A percentile compares a stretch with the other conserved stretches of the same genome.
Evolutionary conservation across 148 eudicot genomes (phyloP).

Genomic region (Nepenthes mirabilis): DNA sequence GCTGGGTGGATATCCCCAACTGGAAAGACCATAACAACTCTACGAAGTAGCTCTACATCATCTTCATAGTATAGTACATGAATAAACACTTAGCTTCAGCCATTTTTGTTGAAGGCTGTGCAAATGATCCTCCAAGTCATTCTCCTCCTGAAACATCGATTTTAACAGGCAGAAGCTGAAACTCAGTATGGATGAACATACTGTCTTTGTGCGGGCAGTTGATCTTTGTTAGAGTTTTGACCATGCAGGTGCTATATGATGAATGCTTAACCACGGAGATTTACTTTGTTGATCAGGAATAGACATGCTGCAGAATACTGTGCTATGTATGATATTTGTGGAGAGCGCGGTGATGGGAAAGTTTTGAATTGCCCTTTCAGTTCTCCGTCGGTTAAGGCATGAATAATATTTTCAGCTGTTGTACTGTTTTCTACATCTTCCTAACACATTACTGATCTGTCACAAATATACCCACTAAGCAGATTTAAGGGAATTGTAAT

Average conservation of each 20-base stretch:
- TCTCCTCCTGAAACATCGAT: no score
- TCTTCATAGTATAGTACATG: no score
- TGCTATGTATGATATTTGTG: constrained; percentile 73
- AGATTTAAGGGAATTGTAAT: background rate
- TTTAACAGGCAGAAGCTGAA: no score
- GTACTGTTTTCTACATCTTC: background rate
- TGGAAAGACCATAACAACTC: no score
- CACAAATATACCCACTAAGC: background rate
- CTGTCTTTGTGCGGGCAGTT: no score
- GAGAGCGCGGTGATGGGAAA: constrained; percentile 45
- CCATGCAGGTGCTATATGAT: background rate
- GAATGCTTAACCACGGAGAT: background rate
- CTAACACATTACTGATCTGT: background rate
- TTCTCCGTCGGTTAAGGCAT: constrained; percentile 48
- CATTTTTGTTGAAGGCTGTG: no score
- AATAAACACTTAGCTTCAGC: no score
- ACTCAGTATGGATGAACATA: no score
- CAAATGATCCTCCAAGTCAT: no score
- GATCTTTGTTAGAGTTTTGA: background rate
- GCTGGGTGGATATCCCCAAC: no score
- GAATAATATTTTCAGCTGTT: background rate
- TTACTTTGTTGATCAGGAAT: constrained; percentile 24
- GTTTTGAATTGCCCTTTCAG: constrained; percentile 54
- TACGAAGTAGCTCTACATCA: no score
- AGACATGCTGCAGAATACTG: constrained; percentile 45